Evolutionary conservation across 352 stramenopile genomes (phyloP).

Genomic region (Saprolegnia diclina): DNA sequence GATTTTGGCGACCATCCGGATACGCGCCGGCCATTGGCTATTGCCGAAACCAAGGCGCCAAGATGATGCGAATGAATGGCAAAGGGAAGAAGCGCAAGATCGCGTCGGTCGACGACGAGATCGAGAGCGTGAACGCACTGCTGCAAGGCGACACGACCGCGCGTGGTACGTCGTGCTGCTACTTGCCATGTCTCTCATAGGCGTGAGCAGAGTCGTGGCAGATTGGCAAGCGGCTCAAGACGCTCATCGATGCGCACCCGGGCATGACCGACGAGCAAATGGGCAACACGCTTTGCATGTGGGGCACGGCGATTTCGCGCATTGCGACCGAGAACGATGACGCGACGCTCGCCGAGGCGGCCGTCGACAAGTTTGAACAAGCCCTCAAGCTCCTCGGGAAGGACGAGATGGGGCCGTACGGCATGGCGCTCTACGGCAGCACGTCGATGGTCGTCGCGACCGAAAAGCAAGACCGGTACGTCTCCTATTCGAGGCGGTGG

Average conservation of each 20-base stretch:
- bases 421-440: conserved; percentile 72
- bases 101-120: conserved; percentile 29
- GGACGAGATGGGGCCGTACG: conserved; percentile 52
- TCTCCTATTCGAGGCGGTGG: background rate
- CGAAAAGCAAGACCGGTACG: conserved; percentile 46
- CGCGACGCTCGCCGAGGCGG: conserved; percentile 57
- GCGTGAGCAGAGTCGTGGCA: conserved; percentile 61
- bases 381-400: conserved; percentile 16
- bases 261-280: conserved; percentile 45
- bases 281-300: conserved; percentile 74
- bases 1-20: background rate
- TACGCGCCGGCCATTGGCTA: background rate
- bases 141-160: conserved; percentile 43
- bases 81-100: conserved; percentile 26
- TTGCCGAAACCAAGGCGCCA: background rate
- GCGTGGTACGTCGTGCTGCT: conserved; percentile 4
- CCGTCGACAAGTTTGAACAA: conserved; percentile 77
- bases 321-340: conserved; percentile 73
- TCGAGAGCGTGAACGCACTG: conserved; percentile 46
- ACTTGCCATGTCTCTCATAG: conserved; percentile 7
- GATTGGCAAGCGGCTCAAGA: conserved; percentile 80
- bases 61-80: conserved; percentile 23
- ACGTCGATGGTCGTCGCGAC: conserved; percentile 71
- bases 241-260: conserved; percentile 57
- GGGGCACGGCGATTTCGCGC: conserved; percentile 66